Evolutionary conservation across 2,329 filamentous ascomycete genomes (phyloP), one percentile per base, ranked within the genome.

Genomic region (Aspergillus uvarum): DNA sequence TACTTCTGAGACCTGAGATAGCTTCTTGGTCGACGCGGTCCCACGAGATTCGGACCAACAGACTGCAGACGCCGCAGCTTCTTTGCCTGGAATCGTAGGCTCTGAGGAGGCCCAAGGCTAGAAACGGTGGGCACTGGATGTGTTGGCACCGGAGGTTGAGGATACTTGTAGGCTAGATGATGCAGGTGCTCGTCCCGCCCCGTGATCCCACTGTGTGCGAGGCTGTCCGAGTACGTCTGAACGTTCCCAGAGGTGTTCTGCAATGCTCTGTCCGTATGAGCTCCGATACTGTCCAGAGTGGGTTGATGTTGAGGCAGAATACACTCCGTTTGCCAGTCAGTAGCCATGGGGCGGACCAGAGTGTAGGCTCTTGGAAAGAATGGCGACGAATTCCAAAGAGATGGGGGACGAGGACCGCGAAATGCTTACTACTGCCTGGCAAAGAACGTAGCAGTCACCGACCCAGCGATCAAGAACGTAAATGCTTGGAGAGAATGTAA

Each of bases 1-100:
- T 81, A 81, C 63, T 79, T 79, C 31, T 77, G 70, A n/a, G 74
- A 76, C 58, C 76, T 75, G 29, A 77, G 68, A 51, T 77, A 77
- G 60, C 72, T 76, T 61, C 71, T 67, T 54, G 63, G 63, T 35
- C 71, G 67, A 26, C 72, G 69, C 58, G 72, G 61, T 31, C 61
- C 62, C 47, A 63, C 59, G 51, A 65, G 64, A 49, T 66, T 69
- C 19, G 67, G 70, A 8, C 70, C 72, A 49, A 71, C 67, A 2
- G 74, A 74, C 19, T 77, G 72, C 56, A 76, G 63, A 6, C 75
- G 70, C 38, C 75, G 70, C 16, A 76, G 64, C 66, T 70, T 77
- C 55, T 72, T 74, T 4, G 68, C 65, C 50, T 75, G 75, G 29
- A 73, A 62, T 50, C 72, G 70, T 51, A 71, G 70, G 50, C 67